A percentile compares a stretch with the other conserved stretches of the same genome.
Conservation (phyloP, 129 eudicot genomes). For the sunflower (Helianthus annuus) region DNA sequence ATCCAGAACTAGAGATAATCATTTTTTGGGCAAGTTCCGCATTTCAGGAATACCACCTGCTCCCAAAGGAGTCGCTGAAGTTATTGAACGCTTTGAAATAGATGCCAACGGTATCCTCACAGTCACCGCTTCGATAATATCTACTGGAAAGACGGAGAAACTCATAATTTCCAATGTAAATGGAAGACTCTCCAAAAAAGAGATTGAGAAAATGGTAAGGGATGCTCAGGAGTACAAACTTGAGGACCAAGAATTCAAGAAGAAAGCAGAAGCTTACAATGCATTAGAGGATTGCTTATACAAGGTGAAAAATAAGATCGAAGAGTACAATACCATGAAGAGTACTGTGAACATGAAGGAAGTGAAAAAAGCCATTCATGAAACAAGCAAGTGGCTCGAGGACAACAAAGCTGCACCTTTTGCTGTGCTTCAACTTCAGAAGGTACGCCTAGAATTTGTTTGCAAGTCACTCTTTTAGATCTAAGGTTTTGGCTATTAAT, state of each 20-base stretch:
- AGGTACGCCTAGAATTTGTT: conserved; percentile 1
- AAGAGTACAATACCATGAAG: not conserved
- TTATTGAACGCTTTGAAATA: not conserved
- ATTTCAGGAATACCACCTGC: conserved; percentile 19
- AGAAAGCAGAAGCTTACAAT: not conserved
- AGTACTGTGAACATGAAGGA: not conserved
- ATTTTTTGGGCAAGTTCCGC: not conserved
- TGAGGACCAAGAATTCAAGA: conserved; percentile 23
- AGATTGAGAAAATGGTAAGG: conserved; percentile 14
- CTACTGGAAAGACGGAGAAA: no score
- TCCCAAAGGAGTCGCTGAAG: not conserved
- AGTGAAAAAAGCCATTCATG: conserved; percentile 2
- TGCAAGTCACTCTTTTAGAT: not conserved
- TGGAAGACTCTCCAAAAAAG: no score
- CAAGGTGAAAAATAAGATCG: not conserved
- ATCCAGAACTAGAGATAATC: not conserved
- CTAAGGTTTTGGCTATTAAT: not conserved
- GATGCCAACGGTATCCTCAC: conserved; percentile 14
- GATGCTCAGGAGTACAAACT: conserved; percentile 10
- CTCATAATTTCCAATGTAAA: no score
- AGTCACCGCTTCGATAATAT: not conserved
- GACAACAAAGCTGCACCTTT: not conserved
- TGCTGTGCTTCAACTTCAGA: conserved; percentile 5
- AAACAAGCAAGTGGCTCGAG: not conserved
- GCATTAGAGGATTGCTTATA: conserved; percentile 17